A percentile compares a stretch with the other conserved stretches of the same genome.
Conservation (phyloP, 2,329 filamentous ascomycete genomes). For the Rhynchosporium secalis region DNA sequence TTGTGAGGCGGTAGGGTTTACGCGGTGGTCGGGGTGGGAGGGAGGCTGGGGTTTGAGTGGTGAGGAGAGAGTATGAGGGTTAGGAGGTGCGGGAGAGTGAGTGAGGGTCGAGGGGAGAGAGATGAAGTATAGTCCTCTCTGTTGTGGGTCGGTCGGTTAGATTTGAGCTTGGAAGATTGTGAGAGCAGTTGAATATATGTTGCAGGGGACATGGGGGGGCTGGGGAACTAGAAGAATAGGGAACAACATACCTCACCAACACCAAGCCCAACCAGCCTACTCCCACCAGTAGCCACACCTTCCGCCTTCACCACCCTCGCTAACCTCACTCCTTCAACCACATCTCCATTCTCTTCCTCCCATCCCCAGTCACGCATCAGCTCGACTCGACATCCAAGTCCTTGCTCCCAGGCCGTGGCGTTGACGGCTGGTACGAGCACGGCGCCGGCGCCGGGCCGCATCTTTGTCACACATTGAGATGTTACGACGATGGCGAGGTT, state of each 20-base stretch:
- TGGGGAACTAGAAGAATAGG: neutral
- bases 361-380: slow-evolving; percentile 77
- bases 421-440: slow-evolving; percentile 74
- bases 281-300: slow-evolving; percentile 44
- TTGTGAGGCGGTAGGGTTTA: neutral
- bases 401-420: slow-evolving; percentile 77
- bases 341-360: slow-evolving; percentile 44
- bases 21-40: neutral
- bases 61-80: neutral
- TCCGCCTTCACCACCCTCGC: slow-evolving; percentile 66
- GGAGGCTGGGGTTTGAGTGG: slow-evolving; percentile 10
- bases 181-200: neutral
- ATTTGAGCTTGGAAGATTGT: neutral
- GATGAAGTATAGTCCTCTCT: slow-evolving; percentile 4
- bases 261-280: slow-evolving; percentile 31
- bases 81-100: slow-evolving; percentile 14
- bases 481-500: slow-evolving; percentile 74
- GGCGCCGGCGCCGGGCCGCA: slow-evolving; percentile 66
- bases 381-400: slow-evolving; percentile 70
- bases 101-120: neutral
- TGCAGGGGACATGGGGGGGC: neutral
- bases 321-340: slow-evolving; percentile 57
- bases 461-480: slow-evolving; percentile 80
- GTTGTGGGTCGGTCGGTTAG: neutral
- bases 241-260: slow-evolving; percentile 31